Conservation (phyloP, 768 basidiomycete genomes). For the Podaxis sp. region DNA sequence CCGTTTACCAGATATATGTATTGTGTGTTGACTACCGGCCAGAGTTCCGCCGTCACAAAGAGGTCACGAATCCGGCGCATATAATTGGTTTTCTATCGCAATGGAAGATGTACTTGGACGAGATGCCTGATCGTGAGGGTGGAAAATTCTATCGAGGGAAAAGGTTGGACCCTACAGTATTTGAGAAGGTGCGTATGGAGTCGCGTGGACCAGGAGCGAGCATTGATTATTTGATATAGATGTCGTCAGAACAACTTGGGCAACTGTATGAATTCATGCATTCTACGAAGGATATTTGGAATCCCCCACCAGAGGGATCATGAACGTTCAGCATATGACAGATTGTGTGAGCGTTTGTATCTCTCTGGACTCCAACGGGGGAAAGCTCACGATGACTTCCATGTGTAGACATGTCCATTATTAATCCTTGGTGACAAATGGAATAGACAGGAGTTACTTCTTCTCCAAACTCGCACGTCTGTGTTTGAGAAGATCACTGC, state of each 20-base stretch:
- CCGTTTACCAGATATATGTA: background rate
- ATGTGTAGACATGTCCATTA: slow-evolving; percentile 5
- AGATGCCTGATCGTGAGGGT: slow-evolving; percentile 50
- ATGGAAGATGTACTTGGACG: slow-evolving; percentile 92
- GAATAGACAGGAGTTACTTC: slow-evolving; percentile 7
- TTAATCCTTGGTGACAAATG: slow-evolving; percentile 1
- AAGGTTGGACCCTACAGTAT: slow-evolving; percentile 65
- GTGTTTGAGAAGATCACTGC: background rate
- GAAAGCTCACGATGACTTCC: slow-evolving; percentile 14
- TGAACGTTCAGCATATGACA: slow-evolving; percentile 5
- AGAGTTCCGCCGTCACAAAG: slow-evolving; percentile 88
- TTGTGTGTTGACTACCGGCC: background rate
- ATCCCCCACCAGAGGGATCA: slow-evolving; percentile 39
- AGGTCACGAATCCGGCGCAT: slow-evolving; percentile 81
- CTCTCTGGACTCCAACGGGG: background rate
- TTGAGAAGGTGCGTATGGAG: slow-evolving; percentile 65
- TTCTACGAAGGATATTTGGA: slow-evolving; percentile 87
- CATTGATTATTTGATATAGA: slow-evolving; percentile 40
- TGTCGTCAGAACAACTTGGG: slow-evolving; percentile 88
- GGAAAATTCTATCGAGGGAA: slow-evolving; percentile 55
- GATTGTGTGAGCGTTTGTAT: slow-evolving; percentile 14
- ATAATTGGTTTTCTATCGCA: slow-evolving; percentile 95
- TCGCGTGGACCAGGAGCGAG: slow-evolving; percentile 1
- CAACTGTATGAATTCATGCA: slow-evolving; percentile 96
- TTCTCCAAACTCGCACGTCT: background rate